phyloP scores from a whole-genome alignment of 768 basidiomycete species.

The Lactarius sp. region DNA sequence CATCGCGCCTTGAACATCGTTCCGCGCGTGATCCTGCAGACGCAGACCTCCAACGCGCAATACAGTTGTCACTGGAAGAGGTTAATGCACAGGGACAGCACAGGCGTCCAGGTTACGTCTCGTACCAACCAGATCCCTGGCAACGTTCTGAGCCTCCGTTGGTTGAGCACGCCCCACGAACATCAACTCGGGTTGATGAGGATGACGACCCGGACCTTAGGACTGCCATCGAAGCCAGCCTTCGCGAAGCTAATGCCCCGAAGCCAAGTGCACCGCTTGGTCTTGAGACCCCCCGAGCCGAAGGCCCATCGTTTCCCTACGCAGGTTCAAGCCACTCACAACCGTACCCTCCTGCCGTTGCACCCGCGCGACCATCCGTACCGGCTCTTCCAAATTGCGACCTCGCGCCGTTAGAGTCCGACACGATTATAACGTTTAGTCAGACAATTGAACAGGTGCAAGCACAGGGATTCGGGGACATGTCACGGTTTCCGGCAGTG shows the following conservation, averaged over 20 bases:
- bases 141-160: conserved; percentile 63
- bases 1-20: conserved; percentile 50
- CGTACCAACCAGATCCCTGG: conserved; percentile 56
- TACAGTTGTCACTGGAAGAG: conserved; percentile 86
- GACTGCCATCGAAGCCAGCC: conserved; percentile 92
- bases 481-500: conserved; percentile 78
- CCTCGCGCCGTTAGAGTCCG: conserved; percentile 73
- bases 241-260: conserved; percentile 78
- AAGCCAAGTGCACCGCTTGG: conserved; percentile 73
- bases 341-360: conserved; percentile 41
- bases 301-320: conserved; percentile 37
- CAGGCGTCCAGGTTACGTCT: conserved; percentile 60
- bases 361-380: conserved; percentile 38
- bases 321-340: conserved; percentile 40
- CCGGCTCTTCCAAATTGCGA: conserved; percentile 73
- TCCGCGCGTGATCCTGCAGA: conserved; percentile 64
- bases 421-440: conserved; percentile 84
- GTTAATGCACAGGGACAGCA: conserved; percentile 43
- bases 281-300: conserved; percentile 46
- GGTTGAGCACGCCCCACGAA: conserved; percentile 37
- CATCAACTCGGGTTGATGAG: conserved; percentile 42
- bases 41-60: conserved; percentile 88
- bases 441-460: conserved; percentile 85
- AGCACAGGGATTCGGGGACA: conserved; percentile 69
- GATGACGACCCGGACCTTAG: conserved; percentile 90